Conservation (phyloP, 129 eudicot genomes). For the Glebionis coronaria region DNA sequence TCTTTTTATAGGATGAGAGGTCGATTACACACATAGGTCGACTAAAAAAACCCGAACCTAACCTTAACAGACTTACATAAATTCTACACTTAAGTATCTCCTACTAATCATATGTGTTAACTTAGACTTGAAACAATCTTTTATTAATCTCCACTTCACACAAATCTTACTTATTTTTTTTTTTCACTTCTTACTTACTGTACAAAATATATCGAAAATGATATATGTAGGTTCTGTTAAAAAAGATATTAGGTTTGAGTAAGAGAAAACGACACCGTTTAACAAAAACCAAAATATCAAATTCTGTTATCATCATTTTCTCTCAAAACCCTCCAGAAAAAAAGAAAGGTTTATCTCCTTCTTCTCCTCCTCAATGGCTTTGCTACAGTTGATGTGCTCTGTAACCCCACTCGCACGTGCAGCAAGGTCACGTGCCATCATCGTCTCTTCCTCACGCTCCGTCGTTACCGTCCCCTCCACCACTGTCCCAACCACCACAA, state of each 20-base stretch:
- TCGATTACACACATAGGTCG: no score
- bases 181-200: no score
- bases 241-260: neutral
- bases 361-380: slow-evolving; percentile 41
- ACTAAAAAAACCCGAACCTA: no score
- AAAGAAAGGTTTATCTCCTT: slow-evolving; percentile 16
- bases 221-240: neutral
- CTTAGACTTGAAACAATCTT: no score
- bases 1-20: no score
- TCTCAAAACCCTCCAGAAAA: neutral
- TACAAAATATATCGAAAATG: no score
- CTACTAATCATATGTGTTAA: no score
- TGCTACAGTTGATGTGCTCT: slow-evolving; percentile 47
- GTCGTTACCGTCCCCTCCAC: slow-evolving; percentile 27
- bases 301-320: neutral
- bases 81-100: no score
- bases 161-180: no score
- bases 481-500: slow-evolving; percentile 3
- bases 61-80: no score
- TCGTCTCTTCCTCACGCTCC: slow-evolving; percentile 38
- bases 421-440: slow-evolving; percentile 49
- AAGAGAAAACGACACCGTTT: neutral
- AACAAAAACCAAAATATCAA: slow-evolving; percentile 8
- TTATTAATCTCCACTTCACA: no score
- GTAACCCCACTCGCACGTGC: slow-evolving; percentile 63